Evolutionary conservation across 2,329 filamentous ascomycete genomes (phyloP).

Genomic region (Diaporthe batatas): DNA sequence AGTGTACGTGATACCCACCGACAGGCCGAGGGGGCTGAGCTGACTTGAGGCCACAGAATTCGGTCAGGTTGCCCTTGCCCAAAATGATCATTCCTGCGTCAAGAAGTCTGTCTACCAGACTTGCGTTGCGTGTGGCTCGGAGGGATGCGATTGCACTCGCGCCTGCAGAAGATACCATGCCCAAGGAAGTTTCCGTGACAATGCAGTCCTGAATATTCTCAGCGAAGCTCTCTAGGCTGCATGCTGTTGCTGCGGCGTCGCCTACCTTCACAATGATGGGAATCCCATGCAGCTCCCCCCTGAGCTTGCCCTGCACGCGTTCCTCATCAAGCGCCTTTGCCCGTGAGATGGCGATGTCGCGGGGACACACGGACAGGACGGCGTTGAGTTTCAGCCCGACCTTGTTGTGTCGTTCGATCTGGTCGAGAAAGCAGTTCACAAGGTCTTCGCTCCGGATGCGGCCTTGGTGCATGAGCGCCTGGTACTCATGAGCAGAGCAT

Average conservation of each 20-base stretch:
- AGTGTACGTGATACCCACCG: conserved; percentile 22
- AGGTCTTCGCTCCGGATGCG: conserved; percentile 45
- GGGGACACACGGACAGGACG: conserved; percentile 54
- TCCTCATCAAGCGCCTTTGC: conserved; percentile 56
- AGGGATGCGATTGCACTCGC: conserved; percentile 54
- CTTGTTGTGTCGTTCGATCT: conserved; percentile 46
- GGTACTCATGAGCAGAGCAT: conserved; percentile 37
- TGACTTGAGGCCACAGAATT: conserved; percentile 48
- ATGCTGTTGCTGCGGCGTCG: background rate
- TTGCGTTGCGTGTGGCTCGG: conserved; percentile 52
- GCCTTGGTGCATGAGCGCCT: conserved; percentile 34
- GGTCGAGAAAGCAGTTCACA: conserved; percentile 43
- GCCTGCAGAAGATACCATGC: conserved; percentile 57
- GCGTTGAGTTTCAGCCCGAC: conserved; percentile 47
- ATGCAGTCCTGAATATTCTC: conserved; percentile 51
- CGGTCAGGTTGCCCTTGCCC: conserved; percentile 57
- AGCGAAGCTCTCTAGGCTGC: background rate
- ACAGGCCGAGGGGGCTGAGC: background rate
- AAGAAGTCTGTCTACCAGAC: conserved; percentile 49
- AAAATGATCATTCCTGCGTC: background rate
- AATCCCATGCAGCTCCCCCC: conserved; percentile 57
- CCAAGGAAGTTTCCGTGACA: conserved; percentile 52
- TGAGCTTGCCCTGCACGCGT: conserved; percentile 50
- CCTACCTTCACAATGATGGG: conserved; percentile 54
- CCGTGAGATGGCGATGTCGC: conserved; percentile 51